Conservation (phyloP, 1,284 basidiomycete genomes). For the Marasmius fiardii region DNA sequence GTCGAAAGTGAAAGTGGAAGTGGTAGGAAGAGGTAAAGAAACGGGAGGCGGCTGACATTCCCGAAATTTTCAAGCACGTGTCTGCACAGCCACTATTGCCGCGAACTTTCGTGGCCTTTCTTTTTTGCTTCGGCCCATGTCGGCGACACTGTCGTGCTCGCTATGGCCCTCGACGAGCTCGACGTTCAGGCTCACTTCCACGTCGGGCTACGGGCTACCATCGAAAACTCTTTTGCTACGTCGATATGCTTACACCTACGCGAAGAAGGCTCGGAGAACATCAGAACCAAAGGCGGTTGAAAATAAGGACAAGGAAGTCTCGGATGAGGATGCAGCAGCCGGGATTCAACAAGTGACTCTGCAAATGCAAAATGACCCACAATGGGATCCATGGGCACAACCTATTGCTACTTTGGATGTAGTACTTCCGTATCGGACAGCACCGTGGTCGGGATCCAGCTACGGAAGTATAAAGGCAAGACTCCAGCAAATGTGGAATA, state of each 20-base stretch:
- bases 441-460: constrained; percentile 6
- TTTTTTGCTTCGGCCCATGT: neutral
- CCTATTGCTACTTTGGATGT: constrained; percentile 6
- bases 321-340: neutral
- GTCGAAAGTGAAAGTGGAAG: constrained; percentile 4
- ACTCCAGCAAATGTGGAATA: constrained; percentile 1
- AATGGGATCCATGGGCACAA: constrained; percentile 8
- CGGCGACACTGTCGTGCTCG: neutral
- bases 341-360: neutral
- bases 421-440: constrained; percentile 3
- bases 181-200: neutral
- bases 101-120: neutral
- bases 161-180: neutral
- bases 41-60: too few species aligned
- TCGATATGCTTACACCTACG: neutral
- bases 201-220: neutral
- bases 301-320: neutral
- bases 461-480: constrained; percentile 1
- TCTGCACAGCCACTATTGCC: neutral
- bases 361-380: neutral
- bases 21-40: too few species aligned
- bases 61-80: neutral
- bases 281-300: too few species aligned
- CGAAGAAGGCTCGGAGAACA: neutral
- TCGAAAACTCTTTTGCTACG: neutral